These are phyloP conservation scores for Retiboletus flavoniger DNA, from an alignment of 1,284 basidiomycete genomes.

Conservation along the genomic window DNA sequence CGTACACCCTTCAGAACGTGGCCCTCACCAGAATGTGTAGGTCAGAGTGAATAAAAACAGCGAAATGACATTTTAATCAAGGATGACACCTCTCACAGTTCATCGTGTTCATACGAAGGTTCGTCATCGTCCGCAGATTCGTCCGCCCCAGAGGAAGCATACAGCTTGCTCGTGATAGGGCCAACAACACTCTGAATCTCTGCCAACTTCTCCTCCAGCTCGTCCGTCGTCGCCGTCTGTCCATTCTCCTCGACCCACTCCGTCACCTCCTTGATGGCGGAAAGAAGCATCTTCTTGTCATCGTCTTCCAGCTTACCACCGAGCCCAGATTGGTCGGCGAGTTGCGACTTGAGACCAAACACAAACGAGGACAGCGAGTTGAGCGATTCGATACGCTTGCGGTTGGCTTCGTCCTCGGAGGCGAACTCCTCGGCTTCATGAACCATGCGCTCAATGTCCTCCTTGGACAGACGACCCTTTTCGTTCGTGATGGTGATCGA, in stretches of 20 bases:
- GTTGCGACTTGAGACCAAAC: constrained; percentile 84
- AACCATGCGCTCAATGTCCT: constrained; percentile 93
- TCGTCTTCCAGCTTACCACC: constrained; percentile 85
- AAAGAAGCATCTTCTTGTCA: constrained; percentile 87
- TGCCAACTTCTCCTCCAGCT: constrained; percentile 87
- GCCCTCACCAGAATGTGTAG: not conserved
- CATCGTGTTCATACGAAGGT: constrained; percentile 61
- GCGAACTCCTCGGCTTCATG: constrained; percentile 90
- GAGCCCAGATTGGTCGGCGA: constrained; percentile 84
- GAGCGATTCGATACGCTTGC: constrained; percentile 85
- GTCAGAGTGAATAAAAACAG: constrained; percentile 13
- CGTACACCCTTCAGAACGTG: not conserved
- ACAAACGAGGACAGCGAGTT: constrained; percentile 78
- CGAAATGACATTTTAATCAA: constrained; percentile 3
- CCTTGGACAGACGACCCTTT: constrained; percentile 79
- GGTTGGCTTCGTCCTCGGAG: constrained; percentile 80
- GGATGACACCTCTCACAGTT: constrained; percentile 44
- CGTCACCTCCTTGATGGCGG: constrained; percentile 82
- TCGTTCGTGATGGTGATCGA: constrained; percentile 88
- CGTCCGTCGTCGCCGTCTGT: constrained; percentile 76
- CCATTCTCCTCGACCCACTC: constrained; percentile 90
- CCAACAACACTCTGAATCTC: constrained; percentile 72
- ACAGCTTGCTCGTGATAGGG: constrained; percentile 81
- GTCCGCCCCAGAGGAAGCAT: constrained; percentile 47
- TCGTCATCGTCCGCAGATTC: constrained; percentile 54